Base-by-base conservation (phyloP, 192 early-diverging fungal species). In the Coemansia sp. region DNA sequence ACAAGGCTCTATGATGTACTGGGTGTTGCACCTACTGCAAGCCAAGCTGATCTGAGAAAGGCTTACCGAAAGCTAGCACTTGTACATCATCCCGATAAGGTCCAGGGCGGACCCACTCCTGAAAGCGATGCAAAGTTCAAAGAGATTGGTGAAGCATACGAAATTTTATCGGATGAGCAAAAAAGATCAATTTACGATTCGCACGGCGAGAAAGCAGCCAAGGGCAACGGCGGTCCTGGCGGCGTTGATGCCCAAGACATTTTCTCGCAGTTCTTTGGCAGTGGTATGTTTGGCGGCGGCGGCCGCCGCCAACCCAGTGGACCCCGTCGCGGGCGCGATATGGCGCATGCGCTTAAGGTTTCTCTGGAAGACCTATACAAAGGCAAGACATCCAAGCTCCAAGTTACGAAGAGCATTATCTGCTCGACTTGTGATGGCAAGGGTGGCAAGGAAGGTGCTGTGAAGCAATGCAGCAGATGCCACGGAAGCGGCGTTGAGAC, bases 61-160 rank as follows among this genome's bases (percentile, higher is more conserved):
- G 94, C 95, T 19, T 97, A 97, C 88, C 81, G 94, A 57, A 99
- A 99, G 83, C 85, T 97, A 62, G 98, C 98, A 12, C 82, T 98
- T 56, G 94, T 94, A 71, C 68, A 74, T 54, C 69, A 79, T n/a
- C 70, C 76, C 6, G 70, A 74, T 54, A 66, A 93, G 92, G 95
- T 95, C 85, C 64, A 34, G 12, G 32, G 32, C 32, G 32, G 32
- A 10, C 60, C 34, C n/a, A 50, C 34, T 34, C 90, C 91, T 32
- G 85, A 88, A 49, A 90, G 92, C 32, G 90, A 86, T 51, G 94
- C 96, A 30, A 88, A 88, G 73, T 99, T 99, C 86, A 96, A 98
- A 85, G 95, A 97, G 59, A 95, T 99, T 75, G 94, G 92, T 60
- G 94, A 97, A 69, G 96, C 98, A 3, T 99, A 96, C 78, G 96